Percentiles rank a stretch among this genome's conserved stretches.
Conservation (phyloP, 2,329 filamentous ascomycete species). For the Aspergillus sp. region DNA sequence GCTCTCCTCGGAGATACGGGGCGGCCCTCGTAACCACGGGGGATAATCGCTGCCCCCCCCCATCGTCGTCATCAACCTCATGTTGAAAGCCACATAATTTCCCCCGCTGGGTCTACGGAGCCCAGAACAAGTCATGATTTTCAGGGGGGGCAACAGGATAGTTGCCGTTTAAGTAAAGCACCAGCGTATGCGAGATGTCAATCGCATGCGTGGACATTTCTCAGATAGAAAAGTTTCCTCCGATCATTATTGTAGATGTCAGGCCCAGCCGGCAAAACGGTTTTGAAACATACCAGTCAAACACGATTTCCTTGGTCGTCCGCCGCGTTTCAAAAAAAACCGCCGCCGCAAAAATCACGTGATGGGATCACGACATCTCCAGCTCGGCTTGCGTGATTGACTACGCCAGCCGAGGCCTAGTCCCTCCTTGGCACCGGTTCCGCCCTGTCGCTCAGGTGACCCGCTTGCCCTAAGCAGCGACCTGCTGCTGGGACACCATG, state of each 20-base stretch:
- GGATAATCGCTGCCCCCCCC: slow-evolving; percentile 1
- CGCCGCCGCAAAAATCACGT: not conserved
- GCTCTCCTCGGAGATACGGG: slow-evolving; percentile 1
- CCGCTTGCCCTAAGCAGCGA: slow-evolving; percentile 12
- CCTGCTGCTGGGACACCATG: not conserved
- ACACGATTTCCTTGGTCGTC: not conserved
- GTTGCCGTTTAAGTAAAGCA: not conserved
- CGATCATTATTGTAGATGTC: not conserved
- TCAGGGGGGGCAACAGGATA: slow-evolving; percentile 21
- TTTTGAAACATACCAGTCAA: not conserved
- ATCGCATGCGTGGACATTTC: not conserved
- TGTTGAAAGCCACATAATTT: slow-evolving; percentile 8
- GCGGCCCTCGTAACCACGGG: not conserved
- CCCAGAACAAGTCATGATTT: slow-evolving; percentile 23
- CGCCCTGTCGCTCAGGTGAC: slow-evolving; percentile 14
- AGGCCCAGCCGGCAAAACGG: not conserved
- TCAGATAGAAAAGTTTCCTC: not conserved
- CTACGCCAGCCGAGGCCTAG: slow-evolving; percentile 4
- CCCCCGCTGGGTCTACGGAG: slow-evolving; percentile 1
- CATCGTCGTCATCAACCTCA: slow-evolving; percentile 4
- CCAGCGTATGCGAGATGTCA: not conserved
- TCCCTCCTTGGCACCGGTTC: slow-evolving; percentile 1
- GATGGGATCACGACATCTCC: slow-evolving; percentile 27
- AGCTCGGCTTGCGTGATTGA: slow-evolving; percentile 29
- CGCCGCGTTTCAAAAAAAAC: slow-evolving; percentile 6